A percentile compares a stretch with the other conserved stretches of the same genome.
These are phyloP conservation scores for Leccinum variicolor DNA, from an alignment of 768 basidiomycete species.

Conservation along the genomic window DNA sequence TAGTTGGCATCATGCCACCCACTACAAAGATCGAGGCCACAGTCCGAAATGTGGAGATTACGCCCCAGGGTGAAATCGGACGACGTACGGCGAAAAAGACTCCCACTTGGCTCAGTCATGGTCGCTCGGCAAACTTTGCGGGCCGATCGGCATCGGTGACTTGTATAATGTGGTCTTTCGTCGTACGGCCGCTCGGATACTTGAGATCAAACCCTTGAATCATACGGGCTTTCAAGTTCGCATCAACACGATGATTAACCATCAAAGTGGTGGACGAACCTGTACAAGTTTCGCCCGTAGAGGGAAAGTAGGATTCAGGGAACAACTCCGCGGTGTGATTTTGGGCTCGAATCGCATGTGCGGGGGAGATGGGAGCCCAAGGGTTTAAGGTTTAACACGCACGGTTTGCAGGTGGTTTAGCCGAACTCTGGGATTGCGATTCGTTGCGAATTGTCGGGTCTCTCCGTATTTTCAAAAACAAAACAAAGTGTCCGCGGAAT, in stretches of 20 bases:
- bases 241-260: background rate
- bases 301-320: background rate
- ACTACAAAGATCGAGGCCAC: background rate
- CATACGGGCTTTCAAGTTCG: background rate
- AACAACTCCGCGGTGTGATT: background rate
- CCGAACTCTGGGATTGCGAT: background rate
- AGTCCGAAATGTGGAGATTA: background rate
- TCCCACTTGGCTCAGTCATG: background rate
- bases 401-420: background rate
- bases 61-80: background rate
- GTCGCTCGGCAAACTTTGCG: constrained; percentile 1
- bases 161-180: background rate
- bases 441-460: background rate
- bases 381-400: constrained; percentile 3
- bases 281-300: background rate
- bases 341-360: background rate
- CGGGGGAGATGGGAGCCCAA: background rate
- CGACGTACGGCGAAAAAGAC: constrained; percentile 25
- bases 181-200: background rate
- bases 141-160: constrained; percentile 23
- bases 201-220: background rate
- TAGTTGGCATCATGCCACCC: background rate
- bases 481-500: background rate
- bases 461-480: background rate
- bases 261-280: background rate